Conservation (phyloP, 2,329 filamentous ascomycete genomes). For the Trichoderma brevicompactum region DNA sequence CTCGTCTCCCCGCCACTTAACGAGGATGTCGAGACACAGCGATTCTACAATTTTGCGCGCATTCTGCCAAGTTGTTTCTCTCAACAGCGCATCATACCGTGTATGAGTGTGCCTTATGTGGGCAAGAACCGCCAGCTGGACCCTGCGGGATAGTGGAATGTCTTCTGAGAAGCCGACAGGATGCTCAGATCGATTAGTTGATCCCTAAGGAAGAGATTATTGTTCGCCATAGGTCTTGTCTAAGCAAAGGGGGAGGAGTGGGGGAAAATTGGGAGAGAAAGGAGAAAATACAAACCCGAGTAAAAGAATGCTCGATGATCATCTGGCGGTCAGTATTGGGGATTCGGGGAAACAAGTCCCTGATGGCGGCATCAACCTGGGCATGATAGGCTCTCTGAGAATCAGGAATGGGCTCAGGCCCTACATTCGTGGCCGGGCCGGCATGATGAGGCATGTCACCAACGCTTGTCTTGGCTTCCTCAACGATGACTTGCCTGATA, state of each 20-base stretch:
- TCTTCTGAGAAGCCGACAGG: slow-evolving; percentile 62
- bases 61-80: slow-evolving; percentile 61
- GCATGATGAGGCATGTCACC: slow-evolving; percentile 36
- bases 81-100: slow-evolving; percentile 64
- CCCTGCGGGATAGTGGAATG: slow-evolving; percentile 63
- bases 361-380: slow-evolving; percentile 65
- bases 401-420: slow-evolving; percentile 63
- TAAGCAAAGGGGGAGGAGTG: not conserved
- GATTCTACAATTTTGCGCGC: slow-evolving; percentile 65
- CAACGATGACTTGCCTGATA: slow-evolving; percentile 62
- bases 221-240: slow-evolving; percentile 26
- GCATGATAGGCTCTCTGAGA: slow-evolving; percentile 63
- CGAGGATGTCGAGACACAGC: slow-evolving; percentile 65
- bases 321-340: slow-evolving; percentile 66
- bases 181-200: slow-evolving; percentile 55
- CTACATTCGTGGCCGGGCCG: slow-evolving; percentile 36
- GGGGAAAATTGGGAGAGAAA: not conserved
- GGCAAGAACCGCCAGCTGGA: slow-evolving; percentile 67
- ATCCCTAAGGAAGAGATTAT: slow-evolving; percentile 46
- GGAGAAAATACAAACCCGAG: slow-evolving; percentile 53
- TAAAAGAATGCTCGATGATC: slow-evolving; percentile 67
- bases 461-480: slow-evolving; percentile 52
- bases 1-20: slow-evolving; percentile 74
- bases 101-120: slow-evolving; percentile 71
- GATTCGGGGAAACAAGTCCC: slow-evolving; percentile 68